Conservation (phyloP, 129 eudicot species). For the Lactuca saligna region DNA sequence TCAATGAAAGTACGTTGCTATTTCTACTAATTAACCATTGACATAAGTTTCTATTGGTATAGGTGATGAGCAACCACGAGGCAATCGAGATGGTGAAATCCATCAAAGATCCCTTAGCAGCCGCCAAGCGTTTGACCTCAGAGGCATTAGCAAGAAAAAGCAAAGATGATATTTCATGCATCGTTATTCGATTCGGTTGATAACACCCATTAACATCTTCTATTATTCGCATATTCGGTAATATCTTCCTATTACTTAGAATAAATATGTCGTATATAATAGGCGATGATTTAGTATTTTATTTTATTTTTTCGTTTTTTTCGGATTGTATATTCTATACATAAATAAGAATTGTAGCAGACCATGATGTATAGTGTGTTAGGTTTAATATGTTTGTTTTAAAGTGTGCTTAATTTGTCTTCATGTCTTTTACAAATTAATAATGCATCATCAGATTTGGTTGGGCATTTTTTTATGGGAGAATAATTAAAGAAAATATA, state of each 20-base stretch:
- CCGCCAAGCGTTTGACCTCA: constrained; percentile 69
- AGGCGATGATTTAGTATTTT: constrained; percentile 8
- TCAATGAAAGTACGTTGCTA: neutral
- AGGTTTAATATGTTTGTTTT: neutral
- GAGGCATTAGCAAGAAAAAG: constrained; percentile 76
- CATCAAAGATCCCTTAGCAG: constrained; percentile 68
- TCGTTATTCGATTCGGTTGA: constrained; percentile 73
- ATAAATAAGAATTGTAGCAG: constrained; percentile 13
- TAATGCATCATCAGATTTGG: constrained; percentile 9
- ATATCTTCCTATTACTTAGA: constrained; percentile 4
- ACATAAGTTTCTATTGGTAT: constrained; percentile 14
- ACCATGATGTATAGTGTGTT: constrained; percentile 31
- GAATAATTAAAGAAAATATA: constrained; percentile 15
- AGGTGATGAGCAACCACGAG: constrained; percentile 77
- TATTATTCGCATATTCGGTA: neutral
- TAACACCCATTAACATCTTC: neutral
- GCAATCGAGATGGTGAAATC: constrained; percentile 62
- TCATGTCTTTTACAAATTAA: neutral
- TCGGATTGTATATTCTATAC: constrained; percentile 8
- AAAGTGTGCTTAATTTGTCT: constrained; percentile 15
- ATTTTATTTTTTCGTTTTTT: neutral
- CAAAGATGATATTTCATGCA: constrained; percentile 81
- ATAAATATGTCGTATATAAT: constrained; percentile 24
- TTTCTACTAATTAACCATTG: neutral
- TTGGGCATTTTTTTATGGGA: neutral